These are phyloP conservation scores for Lactarius hatsudake DNA, from an alignment of 768 basidiomycete species.

Conservation along the genomic window DNA sequence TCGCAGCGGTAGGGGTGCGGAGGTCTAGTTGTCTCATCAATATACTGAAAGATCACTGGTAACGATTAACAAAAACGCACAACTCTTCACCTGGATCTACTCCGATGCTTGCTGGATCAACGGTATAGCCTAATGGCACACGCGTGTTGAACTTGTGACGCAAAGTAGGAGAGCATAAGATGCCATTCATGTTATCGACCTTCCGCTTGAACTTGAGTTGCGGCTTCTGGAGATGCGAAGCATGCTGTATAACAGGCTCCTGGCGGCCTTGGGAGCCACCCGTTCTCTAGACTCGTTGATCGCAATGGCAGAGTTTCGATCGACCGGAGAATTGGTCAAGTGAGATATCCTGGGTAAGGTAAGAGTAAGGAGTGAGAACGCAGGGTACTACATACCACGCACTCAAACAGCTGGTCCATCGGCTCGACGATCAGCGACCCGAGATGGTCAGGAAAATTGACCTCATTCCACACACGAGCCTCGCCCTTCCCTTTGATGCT, in stretches of 20 bases:
- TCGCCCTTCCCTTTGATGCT: conserved; percentile 50
- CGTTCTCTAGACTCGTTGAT: conserved; percentile 44
- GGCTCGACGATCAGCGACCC: conserved; percentile 73
- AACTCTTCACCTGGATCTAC: conserved; percentile 25
- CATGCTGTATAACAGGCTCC: conserved; percentile 68
- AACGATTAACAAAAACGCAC: conserved; percentile 7
- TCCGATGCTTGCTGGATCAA: conserved; percentile 35
- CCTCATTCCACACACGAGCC: conserved; percentile 56
- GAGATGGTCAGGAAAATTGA: conserved; percentile 85
- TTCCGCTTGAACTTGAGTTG: conserved; percentile 68
- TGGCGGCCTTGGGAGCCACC: conserved; percentile 40
- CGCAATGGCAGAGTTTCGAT: conserved; percentile 61
- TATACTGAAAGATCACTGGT: background rate
- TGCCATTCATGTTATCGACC: conserved; percentile 52
- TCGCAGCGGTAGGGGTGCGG: conserved; percentile 64
- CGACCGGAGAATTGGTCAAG: conserved; percentile 76
- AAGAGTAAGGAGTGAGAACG: background rate
- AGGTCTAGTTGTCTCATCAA: conserved; percentile 33
- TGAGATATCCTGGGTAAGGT: conserved; percentile 64
- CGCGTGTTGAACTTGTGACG: conserved; percentile 78
- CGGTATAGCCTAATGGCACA: conserved; percentile 72
- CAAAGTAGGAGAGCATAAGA: conserved; percentile 67
- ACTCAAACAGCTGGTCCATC: conserved; percentile 83
- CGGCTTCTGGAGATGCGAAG: conserved; percentile 74
- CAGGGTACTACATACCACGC: conserved; percentile 53